These are phyloP conservation scores for Saccharomycopsis babjevae DNA, from an alignment of 805 yeast genomes.

Conservation along the genomic window DNA sequence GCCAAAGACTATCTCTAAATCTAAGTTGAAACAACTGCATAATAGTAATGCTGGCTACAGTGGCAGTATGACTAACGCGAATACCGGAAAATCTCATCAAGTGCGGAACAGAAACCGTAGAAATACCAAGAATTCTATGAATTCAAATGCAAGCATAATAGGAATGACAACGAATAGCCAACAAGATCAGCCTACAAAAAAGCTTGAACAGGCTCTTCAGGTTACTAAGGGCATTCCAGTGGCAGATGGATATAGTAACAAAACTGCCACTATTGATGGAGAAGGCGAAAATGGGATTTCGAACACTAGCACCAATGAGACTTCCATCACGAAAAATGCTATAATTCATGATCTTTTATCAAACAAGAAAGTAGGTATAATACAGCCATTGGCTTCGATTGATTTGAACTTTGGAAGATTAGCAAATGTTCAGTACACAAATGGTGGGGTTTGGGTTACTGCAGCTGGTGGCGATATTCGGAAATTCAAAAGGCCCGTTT, in stretches of 20 bases:
- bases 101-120: conserved; percentile 1
- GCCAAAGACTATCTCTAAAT: conserved; percentile 33
- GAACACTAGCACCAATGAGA: background rate
- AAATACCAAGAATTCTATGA: conserved; percentile 21
- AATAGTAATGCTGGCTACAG: conserved; percentile 7
- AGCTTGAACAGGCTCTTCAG: conserved; percentile 15
- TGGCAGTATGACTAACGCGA: background rate
- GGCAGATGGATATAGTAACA: background rate
- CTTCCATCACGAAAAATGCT: background rate
- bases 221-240: conserved; percentile 4
- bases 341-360: conserved; percentile 23
- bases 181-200: conserved; percentile 10
- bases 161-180: conserved; percentile 1
- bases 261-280: background rate
- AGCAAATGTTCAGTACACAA: conserved; percentile 25
- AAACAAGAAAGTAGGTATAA: conserved; percentile 22
- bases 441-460: conserved; percentile 29
- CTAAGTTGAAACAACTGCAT: conserved; percentile 20
- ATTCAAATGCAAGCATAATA: background rate
- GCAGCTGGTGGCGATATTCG: conserved; percentile 29
- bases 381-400: conserved; percentile 28
- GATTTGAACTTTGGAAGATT: conserved; percentile 27
- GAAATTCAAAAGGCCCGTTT: conserved; percentile 28
- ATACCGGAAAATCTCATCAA: background rate
- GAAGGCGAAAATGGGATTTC: background rate